Evolutionary conservation across 2,329 filamentous ascomycete genomes (phyloP).

Genomic region (Paradendryphiella salina): DNA sequence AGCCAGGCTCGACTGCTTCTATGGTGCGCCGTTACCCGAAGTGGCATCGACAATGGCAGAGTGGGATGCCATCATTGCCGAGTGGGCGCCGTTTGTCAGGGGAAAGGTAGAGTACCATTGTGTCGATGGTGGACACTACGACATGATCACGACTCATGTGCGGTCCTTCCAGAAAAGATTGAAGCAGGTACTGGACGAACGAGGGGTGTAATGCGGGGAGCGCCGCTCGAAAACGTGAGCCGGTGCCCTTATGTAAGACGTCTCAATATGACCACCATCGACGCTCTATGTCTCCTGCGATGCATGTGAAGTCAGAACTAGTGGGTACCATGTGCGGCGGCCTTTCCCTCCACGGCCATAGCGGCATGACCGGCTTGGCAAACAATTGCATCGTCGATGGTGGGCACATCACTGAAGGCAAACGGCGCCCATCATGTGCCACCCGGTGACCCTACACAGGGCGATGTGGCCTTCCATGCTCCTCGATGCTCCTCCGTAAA

Average conservation of each 20-base stretch:
- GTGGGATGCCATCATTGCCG: no score
- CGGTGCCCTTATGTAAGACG: neutral
- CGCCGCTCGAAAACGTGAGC: neutral
- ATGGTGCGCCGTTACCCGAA: no score
- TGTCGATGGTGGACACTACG: neutral
- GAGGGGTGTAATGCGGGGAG: neutral
- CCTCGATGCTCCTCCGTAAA: neutral
- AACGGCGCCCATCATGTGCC: slow-evolving; percentile 5
- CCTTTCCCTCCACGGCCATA: slow-evolving; percentile 11
- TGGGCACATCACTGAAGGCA: slow-evolving; percentile 7
- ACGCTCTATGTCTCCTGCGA: neutral
- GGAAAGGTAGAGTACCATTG: neutral
- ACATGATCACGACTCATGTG: neutral
- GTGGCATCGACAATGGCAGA: no score
- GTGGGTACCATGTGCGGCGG: slow-evolving; percentile 2
- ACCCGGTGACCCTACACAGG: slow-evolving; percentile 3
- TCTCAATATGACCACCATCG: neutral
- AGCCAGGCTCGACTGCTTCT: no score
- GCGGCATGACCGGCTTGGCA: slow-evolving; percentile 4
- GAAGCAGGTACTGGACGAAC: neutral
- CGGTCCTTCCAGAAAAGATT: neutral
- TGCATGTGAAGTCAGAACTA: slow-evolving; percentile 15
- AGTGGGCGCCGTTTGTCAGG: neutral
- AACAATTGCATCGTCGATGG: slow-evolving; percentile 12
- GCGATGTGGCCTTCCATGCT: slow-evolving; percentile 2